Evolutionary conservation across 2,329 filamentous ascomycete genomes (phyloP), one percentile per base, ranked within the genome.

Genomic region (Epichloe typhina): DNA sequence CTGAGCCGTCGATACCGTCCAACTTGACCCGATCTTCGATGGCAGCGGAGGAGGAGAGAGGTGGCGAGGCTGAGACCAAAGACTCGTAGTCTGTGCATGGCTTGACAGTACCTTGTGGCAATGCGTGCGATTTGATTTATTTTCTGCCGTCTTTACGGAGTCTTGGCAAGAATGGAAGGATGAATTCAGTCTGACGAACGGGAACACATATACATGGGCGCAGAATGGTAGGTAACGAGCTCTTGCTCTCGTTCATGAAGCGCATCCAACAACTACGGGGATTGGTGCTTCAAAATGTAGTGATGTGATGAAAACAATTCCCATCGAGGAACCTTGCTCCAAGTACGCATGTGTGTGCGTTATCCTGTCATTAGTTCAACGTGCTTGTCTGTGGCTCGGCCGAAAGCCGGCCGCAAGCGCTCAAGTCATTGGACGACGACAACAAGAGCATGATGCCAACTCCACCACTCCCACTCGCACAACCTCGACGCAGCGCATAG

Each of bases 1-100:
- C 70, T 39, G 74, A 77, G 54, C 75, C 75, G 4, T 57, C 67
- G n/a, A 67, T 72, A 26, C 68, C 69, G 21, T 79, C 76, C 1
- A 68, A 72, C 13, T 63, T 79, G 39, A 71, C 67, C 9, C 70
- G 69, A 15, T 71, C 74, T 2, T 71, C 71, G 15, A 74, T 72
- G 0, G 58, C 67, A 3, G 70, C 72, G 0, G 59, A 66, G 3
- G 70, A 72, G 47, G 62, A 61, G 35, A 52, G 56, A 2, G 56
- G 56, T 35, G 26, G 51, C 2, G 38, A 54, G 26, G 54, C 56
- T 19, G 50, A 50, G n/a, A 35, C 35, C 35, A 57, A 52, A 44
- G 54, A 58, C 43, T 26, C 50, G 35, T 63, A 51, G 55, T 35
- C 17, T 21, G 39, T 43, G 13, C 19, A 31, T 48, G 11, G 40